Conservation (phyloP, 331 rosid species). For the Malus hybrid region DNA sequence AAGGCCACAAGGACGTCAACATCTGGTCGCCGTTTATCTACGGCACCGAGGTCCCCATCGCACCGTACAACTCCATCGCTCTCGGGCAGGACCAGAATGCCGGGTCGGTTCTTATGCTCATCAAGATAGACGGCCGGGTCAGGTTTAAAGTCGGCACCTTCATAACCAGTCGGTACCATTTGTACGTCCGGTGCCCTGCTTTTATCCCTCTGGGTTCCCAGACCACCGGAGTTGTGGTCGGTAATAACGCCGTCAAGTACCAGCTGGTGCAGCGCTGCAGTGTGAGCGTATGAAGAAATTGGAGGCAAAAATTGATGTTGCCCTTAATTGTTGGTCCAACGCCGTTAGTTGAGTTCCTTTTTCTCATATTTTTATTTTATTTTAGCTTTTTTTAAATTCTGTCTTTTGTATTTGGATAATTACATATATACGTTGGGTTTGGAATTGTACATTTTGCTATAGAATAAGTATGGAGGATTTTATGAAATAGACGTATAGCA, state of each 20-base stretch:
- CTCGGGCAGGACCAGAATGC: slow-evolving; percentile 40
- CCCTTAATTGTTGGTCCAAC: not conserved
- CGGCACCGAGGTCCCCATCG: slow-evolving; percentile 60
- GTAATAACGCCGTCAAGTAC: slow-evolving; percentile 56
- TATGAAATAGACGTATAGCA: slow-evolving; percentile 16
- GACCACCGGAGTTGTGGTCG: slow-evolving; percentile 29
- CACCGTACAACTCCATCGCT: slow-evolving; percentile 43
- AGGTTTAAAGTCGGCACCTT: slow-evolving; percentile 83
- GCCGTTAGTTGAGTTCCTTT: slow-evolving; percentile 13
- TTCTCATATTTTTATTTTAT: not conserved
- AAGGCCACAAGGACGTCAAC: slow-evolving; percentile 65
- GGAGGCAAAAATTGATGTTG: not conserved
- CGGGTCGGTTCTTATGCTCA: slow-evolving; percentile 33
- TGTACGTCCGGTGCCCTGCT: slow-evolving; percentile 68
- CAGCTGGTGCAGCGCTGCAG: slow-evolving; percentile 51
- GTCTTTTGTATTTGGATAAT: not conserved
- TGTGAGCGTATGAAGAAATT: slow-evolving; percentile 42
- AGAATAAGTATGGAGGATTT: slow-evolving; percentile 23
- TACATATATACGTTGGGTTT: not conserved
- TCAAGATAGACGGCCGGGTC: slow-evolving; percentile 64
- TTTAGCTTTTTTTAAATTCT: not conserved
- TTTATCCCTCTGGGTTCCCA: slow-evolving; percentile 34
- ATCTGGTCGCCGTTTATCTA: slow-evolving; percentile 80
- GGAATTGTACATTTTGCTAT: slow-evolving; percentile 37
- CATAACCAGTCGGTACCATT: slow-evolving; percentile 54